These are phyloP conservation scores for Cardamine chenopodiifolia DNA, from an alignment of 345 rosid genomes.

Conservation along the genomic window DNA sequence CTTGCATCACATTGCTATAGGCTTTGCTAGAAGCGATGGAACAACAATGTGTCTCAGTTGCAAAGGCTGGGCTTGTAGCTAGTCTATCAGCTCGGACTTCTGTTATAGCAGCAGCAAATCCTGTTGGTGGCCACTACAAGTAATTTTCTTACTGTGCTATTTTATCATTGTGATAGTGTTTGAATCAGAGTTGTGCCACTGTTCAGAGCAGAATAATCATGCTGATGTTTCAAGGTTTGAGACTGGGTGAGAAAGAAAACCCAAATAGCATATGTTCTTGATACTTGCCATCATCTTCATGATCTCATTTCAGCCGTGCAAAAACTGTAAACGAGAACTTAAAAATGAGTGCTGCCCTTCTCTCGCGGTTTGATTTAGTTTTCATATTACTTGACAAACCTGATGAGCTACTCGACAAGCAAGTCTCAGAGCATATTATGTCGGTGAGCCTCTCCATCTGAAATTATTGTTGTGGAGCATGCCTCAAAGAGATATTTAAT, in stretches of 20 bases:
- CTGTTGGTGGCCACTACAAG: constrained; percentile 98
- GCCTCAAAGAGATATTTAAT: constrained; percentile 15
- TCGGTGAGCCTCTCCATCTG: constrained; percentile 64
- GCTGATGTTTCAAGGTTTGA: constrained; percentile 18
- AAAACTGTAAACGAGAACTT: constrained; percentile 97
- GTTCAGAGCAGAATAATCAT: constrained; percentile 10
- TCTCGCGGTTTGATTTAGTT: constrained; percentile 94
- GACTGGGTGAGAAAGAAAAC: constrained; percentile 16
- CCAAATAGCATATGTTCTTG: not conserved
- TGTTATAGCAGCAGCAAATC: constrained; percentile 96
- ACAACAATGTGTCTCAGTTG: constrained; percentile 97
- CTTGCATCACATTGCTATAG: constrained; percentile 50
- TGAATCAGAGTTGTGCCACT: constrained; percentile 7
- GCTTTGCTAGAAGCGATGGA: constrained; percentile 99
- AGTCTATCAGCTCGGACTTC: constrained; percentile 97
- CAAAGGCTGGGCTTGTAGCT: constrained; percentile 98
- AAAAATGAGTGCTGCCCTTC: constrained; percentile 95
- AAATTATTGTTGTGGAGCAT: constrained; percentile 26
- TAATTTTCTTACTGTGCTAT: constrained; percentile 44
- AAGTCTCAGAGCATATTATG: constrained; percentile 93
- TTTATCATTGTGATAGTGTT: constrained; percentile 19
- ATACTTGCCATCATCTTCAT: constrained; percentile 26
- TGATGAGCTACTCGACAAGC: constrained; percentile 89
- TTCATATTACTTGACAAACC: constrained; percentile 97
- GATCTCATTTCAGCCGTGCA: constrained; percentile 84